These are phyloP conservation scores for Nidula microcarpa DNA, from an alignment of 768 basidiomycete genomes.

Conservation along the genomic window DNA sequence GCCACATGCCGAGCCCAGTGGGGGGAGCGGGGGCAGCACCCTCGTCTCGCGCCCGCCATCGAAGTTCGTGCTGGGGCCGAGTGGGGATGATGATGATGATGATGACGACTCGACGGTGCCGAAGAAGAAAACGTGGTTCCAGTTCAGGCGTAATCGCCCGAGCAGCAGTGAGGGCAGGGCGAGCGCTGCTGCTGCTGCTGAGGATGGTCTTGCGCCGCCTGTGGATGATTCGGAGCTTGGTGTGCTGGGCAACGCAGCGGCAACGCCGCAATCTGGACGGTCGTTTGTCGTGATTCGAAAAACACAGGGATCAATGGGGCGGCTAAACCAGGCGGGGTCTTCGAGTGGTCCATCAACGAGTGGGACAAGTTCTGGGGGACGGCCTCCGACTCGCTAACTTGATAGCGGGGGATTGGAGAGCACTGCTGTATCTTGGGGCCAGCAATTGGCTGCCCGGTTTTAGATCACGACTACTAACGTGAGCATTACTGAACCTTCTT, in stretches of 20 bases:
- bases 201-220: conserved; percentile 10
- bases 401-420: not conserved
- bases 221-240: conserved; percentile 30
- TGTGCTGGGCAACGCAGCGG: conserved; percentile 19
- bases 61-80: conserved; percentile 15
- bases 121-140: conserved; percentile 72
- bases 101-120: conserved; percentile 36
- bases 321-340: conserved; percentile 23
- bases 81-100: conserved; percentile 23
- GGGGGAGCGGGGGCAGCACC: not conserved
- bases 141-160: conserved; percentile 53
- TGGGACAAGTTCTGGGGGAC: conserved; percentile 10
- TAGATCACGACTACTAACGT: no score
- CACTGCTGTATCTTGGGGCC: no score
- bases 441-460: no score
- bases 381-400: conserved; percentile 25
- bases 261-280: conserved; percentile 35
- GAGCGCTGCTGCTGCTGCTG: conserved; percentile 19
- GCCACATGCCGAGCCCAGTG: not conserved
- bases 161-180: conserved; percentile 51
- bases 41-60: conserved; percentile 5
- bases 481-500: no score
- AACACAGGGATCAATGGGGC: conserved; percentile 35
- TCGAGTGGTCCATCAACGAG: not conserved
- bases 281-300: conserved; percentile 76